phyloP scores from a whole-genome alignment of 306 rosid species.

The Inga laurina region DNA sequence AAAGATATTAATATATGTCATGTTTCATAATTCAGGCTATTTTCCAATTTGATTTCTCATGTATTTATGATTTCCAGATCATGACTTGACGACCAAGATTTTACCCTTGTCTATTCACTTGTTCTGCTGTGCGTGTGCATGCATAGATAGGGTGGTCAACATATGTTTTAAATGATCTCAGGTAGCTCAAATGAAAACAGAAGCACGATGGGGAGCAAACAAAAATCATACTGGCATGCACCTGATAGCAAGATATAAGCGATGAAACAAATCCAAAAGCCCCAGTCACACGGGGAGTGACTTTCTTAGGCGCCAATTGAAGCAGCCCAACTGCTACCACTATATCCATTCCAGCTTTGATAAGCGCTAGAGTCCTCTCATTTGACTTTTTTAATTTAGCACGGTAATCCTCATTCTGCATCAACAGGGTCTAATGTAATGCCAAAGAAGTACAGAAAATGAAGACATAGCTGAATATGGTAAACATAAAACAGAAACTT shows the following conservation, averaged over 20 bases:
- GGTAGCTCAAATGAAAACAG: constrained; percentile 20
- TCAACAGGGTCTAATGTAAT: constrained; percentile 13
- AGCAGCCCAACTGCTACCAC: constrained; percentile 93
- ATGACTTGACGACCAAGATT: background rate
- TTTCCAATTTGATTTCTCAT: background rate
- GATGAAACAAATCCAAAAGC: constrained; percentile 86
- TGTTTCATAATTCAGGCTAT: background rate
- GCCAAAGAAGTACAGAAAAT: background rate
- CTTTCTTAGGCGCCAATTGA: constrained; percentile 87
- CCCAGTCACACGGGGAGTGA: constrained; percentile 91
- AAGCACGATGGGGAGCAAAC: background rate
- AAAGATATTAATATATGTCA: background rate
- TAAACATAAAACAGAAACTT: constrained; percentile 4
- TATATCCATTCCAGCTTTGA: constrained; percentile 75
- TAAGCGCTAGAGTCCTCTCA: constrained; percentile 83
- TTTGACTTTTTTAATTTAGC: constrained; percentile 72
- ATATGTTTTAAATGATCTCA: constrained; percentile 9
- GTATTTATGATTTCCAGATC: background rate
- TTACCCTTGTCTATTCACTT: background rate
- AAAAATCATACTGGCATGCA: constrained; percentile 30
- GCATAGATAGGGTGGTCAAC: constrained; percentile 5
- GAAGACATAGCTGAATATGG: background rate
- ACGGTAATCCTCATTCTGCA: constrained; percentile 77
- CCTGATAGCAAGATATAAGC: constrained; percentile 97
- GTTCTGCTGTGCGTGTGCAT: background rate